A percentile compares a stretch with the other conserved stretches of the same genome.
These are phyloP conservation scores for Vigna reflexopilosa DNA, from an alignment of 306 rosid genomes.

Conservation along the genomic window DNA sequence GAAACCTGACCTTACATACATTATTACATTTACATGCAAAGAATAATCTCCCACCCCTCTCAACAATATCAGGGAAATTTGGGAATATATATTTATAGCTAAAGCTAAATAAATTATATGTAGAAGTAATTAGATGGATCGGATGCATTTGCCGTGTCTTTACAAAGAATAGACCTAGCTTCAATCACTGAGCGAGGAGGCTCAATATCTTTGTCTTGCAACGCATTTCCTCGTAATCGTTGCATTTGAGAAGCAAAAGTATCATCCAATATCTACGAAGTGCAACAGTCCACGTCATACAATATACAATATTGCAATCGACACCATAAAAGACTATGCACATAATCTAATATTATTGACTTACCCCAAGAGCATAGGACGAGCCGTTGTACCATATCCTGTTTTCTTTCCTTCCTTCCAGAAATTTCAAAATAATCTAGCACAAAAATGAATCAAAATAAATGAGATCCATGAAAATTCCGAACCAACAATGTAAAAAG, in stretches of 20 bases:
- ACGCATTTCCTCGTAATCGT: constrained; percentile 81
- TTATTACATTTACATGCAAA: constrained; percentile 30
- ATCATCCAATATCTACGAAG: constrained; percentile 85
- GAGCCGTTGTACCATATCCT: constrained; percentile 91
- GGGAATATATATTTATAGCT: not conserved
- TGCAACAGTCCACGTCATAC: constrained; percentile 23
- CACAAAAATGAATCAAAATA: constrained; percentile 23
- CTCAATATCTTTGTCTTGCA: constrained; percentile 90
- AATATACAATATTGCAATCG: not conserved
- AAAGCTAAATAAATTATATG: constrained; percentile 43
- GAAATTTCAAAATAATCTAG: constrained; percentile 84
- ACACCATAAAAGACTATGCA: not conserved
- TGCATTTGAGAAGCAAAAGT: constrained; percentile 98
- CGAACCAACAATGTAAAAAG: not conserved
- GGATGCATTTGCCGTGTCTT: constrained; percentile 72
- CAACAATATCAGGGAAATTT: not conserved
- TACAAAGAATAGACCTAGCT: constrained; percentile 91
- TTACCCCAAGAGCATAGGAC: constrained; percentile 94
- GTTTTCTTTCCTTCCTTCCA: constrained; percentile 96
- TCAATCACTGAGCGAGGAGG: constrained; percentile 93
- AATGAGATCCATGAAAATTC: constrained; percentile 38
- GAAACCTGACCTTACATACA: too few species aligned
- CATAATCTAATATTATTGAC: constrained; percentile 26
- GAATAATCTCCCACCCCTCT: not conserved
- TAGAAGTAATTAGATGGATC: constrained; percentile 72